phyloP scores from a whole-genome alignment of 192 early-diverging fungal species.

The Coemansia interrupta region DNA sequence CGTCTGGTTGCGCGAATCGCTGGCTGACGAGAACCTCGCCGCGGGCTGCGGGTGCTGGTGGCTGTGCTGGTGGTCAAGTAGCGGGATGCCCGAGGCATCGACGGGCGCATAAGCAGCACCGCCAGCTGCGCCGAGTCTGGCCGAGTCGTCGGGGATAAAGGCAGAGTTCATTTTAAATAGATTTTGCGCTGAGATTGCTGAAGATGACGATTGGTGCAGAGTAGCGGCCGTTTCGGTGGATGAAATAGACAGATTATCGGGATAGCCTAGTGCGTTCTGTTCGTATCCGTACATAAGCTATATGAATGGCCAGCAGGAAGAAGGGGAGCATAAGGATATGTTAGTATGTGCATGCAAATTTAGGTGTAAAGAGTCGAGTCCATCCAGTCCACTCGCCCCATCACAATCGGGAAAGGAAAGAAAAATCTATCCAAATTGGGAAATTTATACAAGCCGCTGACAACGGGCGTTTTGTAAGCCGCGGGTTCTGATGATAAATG shows the following conservation, averaged over 20 bases:
- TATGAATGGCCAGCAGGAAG: not conserved
- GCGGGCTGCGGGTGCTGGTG: slow-evolving; percentile 25
- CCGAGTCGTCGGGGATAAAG: slow-evolving; percentile 42
- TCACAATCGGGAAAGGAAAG: no score
- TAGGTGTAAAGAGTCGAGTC: no score
- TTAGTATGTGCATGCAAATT: not conserved
- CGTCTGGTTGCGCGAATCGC: slow-evolving; percentile 47
- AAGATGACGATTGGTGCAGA: slow-evolving; percentile 14
- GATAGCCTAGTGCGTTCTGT: slow-evolving; percentile 26
- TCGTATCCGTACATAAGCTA: slow-evolving; percentile 48
- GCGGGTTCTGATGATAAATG: no score
- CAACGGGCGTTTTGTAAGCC: no score
- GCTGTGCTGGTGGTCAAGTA: slow-evolving; percentile 34
- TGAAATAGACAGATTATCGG: slow-evolving; percentile 44
- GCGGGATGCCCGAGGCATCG: slow-evolving; percentile 24
- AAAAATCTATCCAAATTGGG: no score
- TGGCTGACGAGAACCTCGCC: slow-evolving; percentile 25
- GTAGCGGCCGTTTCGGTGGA: slow-evolving; percentile 43
- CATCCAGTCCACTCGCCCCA: no score
- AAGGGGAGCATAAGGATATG: no score
- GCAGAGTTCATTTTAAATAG: slow-evolving; percentile 52
- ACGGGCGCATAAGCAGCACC: slow-evolving; percentile 23
- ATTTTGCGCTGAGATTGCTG: slow-evolving; percentile 19
- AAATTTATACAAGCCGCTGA: no score
- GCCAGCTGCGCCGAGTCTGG: slow-evolving; percentile 9